Evolutionary conservation across 1,284 basidiomycete genomes (phyloP).

Genomic region (Inonotus hispidus): DNA sequence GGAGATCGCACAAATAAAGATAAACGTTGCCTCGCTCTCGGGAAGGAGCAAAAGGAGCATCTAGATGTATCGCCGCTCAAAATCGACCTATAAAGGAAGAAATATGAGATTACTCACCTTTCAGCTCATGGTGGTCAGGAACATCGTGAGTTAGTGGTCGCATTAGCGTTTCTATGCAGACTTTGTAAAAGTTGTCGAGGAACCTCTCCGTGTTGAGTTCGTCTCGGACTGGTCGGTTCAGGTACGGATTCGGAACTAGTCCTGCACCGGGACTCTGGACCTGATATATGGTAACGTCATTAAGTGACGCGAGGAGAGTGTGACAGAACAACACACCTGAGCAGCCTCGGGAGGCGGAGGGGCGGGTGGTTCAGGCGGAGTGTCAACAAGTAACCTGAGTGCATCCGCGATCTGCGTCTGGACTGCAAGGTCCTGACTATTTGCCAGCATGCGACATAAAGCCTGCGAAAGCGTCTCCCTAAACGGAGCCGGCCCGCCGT

Average conservation of each 20-base stretch:
- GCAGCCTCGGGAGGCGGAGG: slow-evolving; percentile 30
- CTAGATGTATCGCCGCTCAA: slow-evolving; percentile 29
- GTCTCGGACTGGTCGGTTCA: slow-evolving; percentile 59
- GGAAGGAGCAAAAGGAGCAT: slow-evolving; percentile 47
- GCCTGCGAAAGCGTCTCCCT: slow-evolving; percentile 68
- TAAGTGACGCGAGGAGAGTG: background rate
- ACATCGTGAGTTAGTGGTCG: slow-evolving; percentile 68
- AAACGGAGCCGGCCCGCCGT: slow-evolving; percentile 16
- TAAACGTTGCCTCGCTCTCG: slow-evolving; percentile 74
- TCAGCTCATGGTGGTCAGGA: slow-evolving; percentile 65
- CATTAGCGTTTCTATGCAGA: slow-evolving; percentile 70
- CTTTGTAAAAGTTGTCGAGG: slow-evolving; percentile 88
- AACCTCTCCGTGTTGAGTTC: slow-evolving; percentile 85
- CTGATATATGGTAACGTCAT: background rate
- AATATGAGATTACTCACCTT: slow-evolving; percentile 39
- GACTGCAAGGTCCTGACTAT: slow-evolving; percentile 79
- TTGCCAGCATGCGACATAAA: slow-evolving; percentile 72
- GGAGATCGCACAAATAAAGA: slow-evolving; percentile 82
- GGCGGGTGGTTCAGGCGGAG: slow-evolving; percentile 45
- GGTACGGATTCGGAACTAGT: slow-evolving; percentile 33
- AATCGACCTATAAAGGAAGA: background rate
- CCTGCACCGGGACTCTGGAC: slow-evolving; percentile 21
- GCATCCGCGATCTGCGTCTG: slow-evolving; percentile 91
- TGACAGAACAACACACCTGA: slow-evolving; percentile 26
- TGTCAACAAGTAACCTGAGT: slow-evolving; percentile 80